Conservation (phyloP, 805 yeast genomes). For the Kurtzmaniella cleridarum region DNA sequence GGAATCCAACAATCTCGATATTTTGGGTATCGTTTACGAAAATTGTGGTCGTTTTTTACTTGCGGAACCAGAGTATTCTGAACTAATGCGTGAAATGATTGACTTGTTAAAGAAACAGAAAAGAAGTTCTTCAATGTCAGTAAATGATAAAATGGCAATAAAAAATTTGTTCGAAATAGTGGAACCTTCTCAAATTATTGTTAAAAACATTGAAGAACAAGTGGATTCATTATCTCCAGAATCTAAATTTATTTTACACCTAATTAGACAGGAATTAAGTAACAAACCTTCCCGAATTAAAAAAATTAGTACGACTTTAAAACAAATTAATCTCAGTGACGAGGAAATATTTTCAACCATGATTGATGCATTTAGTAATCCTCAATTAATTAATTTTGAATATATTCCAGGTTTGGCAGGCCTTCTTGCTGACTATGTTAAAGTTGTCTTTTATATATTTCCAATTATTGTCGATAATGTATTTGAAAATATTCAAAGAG, state of each 20-base stretch:
- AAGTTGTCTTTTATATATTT: constrained; percentile 17
- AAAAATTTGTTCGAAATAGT: constrained; percentile 49
- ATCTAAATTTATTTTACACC: constrained; percentile 14
- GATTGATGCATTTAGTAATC: constrained; percentile 45
- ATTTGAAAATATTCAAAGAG: constrained; percentile 58
- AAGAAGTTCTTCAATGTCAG: constrained; percentile 43
- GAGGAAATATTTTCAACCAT: constrained; percentile 28
- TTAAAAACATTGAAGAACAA: constrained; percentile 16
- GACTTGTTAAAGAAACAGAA: constrained; percentile 46
- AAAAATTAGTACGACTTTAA: constrained; percentile 21
- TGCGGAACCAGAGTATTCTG: constrained; percentile 49
- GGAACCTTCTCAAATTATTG: constrained; percentile 48
- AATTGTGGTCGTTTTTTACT: constrained; percentile 63
- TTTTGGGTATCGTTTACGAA: constrained; percentile 66
- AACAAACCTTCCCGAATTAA: constrained; percentile 16
- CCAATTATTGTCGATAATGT: constrained; percentile 53
- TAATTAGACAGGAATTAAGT: constrained; percentile 50
- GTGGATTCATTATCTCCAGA: constrained; percentile 20
- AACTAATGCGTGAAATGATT: constrained; percentile 60
- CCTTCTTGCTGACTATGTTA: constrained; percentile 27
- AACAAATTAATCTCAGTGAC: constrained; percentile 44
- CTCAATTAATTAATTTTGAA: constrained; percentile 58
- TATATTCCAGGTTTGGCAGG: constrained; percentile 46
- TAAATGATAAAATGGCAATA: constrained; percentile 54
- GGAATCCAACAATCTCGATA: constrained; percentile 59